Conservation (phyloP, 2,329 filamentous ascomycete genomes). For the Neurospora sp. region DNA sequence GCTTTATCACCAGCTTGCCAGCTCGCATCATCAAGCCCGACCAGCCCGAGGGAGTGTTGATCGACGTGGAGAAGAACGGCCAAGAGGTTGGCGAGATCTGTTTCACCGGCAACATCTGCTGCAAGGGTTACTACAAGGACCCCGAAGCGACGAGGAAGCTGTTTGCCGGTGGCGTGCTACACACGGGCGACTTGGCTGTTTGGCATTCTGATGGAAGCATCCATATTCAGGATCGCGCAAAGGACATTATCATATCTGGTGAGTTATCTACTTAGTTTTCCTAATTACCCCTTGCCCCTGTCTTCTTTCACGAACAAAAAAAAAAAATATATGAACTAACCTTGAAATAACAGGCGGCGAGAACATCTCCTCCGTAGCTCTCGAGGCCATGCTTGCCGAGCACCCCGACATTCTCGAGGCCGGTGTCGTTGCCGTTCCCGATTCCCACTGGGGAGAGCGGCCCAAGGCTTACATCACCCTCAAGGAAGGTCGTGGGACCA, state of each 20-base stretch:
- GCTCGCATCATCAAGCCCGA: conserved; percentile 75
- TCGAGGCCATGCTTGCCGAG: conserved; percentile 80
- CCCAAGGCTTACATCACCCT: conserved; percentile 89
- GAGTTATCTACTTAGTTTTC: conserved; percentile 22
- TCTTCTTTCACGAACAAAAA: not conserved
- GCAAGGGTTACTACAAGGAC: conserved; percentile 88
- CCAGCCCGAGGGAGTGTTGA: conserved; percentile 53
- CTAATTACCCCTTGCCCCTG: not conserved
- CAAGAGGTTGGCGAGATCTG: conserved; percentile 48
- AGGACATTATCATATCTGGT: conserved; percentile 98
- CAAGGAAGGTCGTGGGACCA: conserved; percentile 46
- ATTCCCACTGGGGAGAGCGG: conserved; percentile 91
- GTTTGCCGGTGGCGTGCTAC: conserved; percentile 76
- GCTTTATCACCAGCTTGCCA: conserved; percentile 74
- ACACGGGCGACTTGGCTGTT: conserved; percentile 87
- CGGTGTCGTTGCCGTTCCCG: conserved; percentile 77
- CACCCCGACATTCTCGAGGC: conserved; percentile 87
- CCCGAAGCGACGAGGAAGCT: conserved; percentile 74
- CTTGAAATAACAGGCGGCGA: conserved; percentile 58
- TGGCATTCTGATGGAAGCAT: conserved; percentile 85
- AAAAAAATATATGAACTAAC: not conserved
- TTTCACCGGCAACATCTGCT: conserved; percentile 85
- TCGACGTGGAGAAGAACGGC: conserved; percentile 40
- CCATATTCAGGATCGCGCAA: conserved; percentile 86
- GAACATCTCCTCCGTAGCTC: conserved; percentile 88